phyloP scores from a whole-genome alignment of 352 stramenopile genomes.

The Salisapilia sapeloensis region DNA sequence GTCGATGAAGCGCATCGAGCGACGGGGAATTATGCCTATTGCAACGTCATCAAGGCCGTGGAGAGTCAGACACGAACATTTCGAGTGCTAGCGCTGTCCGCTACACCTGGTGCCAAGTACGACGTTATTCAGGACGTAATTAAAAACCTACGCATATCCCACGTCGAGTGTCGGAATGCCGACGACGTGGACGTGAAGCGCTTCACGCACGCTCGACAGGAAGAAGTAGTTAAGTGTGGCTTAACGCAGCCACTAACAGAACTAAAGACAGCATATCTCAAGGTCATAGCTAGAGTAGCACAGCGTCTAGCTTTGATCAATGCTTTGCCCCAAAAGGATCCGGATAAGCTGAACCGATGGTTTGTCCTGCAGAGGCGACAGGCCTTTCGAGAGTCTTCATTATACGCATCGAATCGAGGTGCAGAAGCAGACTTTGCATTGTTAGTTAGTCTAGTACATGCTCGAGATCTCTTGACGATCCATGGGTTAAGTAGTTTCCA shows the following conservation, averaged over 20 bases:
- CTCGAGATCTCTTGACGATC: conserved; percentile 53
- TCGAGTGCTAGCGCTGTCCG: conserved; percentile 89
- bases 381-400: conserved; percentile 41
- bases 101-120: conserved; percentile 93
- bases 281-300: conserved; percentile 40
- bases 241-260: conserved; percentile 38
- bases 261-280: conserved; percentile 42
- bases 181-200: conserved; percentile 90
- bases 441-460: conserved; percentile 55
- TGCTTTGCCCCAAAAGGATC: conserved; percentile 51
- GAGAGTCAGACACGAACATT: conserved; percentile 61
- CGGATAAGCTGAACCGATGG: conserved; percentile 61
- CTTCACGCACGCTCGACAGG: conserved; percentile 66
- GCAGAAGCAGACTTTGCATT: conserved; percentile 65
- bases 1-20: conserved; percentile 96
- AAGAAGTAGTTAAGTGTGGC: conserved; percentile 70
- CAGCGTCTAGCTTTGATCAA: conserved; percentile 29
- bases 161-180: conserved; percentile 91
- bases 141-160: conserved; percentile 85
- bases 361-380: conserved; percentile 67
- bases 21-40: conserved; percentile 95
- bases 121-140: conserved; percentile 93
- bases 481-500: conserved; percentile 65
- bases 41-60: conserved; percentile 74
- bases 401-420: conserved; percentile 41